Conservation (phyloP, 2,329 filamentous ascomycete species). For the Scleromitrula shiraiana region DNA sequence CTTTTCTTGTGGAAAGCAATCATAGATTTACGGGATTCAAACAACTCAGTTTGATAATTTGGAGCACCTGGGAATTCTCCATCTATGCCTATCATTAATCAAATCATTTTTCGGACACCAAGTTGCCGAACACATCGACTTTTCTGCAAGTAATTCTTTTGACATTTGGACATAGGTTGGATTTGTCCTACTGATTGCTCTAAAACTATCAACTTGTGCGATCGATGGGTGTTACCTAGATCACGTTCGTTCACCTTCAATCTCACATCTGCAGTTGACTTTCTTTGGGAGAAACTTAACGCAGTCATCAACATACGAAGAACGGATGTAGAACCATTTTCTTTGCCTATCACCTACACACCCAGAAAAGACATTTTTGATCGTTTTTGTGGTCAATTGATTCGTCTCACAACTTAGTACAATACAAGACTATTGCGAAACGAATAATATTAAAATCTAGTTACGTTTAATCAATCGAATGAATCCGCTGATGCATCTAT, state of each 20-base stretch:
- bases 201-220: constrained; percentile 7
- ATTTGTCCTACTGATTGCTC: constrained; percentile 8
- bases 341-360: no score
- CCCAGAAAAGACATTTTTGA: not conserved
- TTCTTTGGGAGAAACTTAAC: not conserved
- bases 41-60: constrained; percentile 5
- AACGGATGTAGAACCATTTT: not conserved
- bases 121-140: not conserved
- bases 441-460: not conserved
- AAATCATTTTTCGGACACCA: constrained; percentile 7
- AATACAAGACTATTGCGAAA: not conserved
- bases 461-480: not conserved
- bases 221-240: constrained; percentile 11
- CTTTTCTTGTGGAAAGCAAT: constrained; percentile 15
- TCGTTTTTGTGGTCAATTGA: not conserved
- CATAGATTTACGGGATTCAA: constrained; percentile 1
- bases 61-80: constrained; percentile 8
- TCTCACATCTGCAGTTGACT: not conserved
- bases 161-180: constrained; percentile 4
- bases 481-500: not conserved
- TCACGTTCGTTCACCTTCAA: not conserved
- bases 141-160: constrained; percentile 5
- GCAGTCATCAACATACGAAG: not conserved
- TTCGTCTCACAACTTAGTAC: not conserved
- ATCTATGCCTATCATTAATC: constrained; percentile 9